These are phyloP conservation scores for Solanum etuberosum DNA, from an alignment of 257 asterid species.

Conservation along the genomic window DNA sequence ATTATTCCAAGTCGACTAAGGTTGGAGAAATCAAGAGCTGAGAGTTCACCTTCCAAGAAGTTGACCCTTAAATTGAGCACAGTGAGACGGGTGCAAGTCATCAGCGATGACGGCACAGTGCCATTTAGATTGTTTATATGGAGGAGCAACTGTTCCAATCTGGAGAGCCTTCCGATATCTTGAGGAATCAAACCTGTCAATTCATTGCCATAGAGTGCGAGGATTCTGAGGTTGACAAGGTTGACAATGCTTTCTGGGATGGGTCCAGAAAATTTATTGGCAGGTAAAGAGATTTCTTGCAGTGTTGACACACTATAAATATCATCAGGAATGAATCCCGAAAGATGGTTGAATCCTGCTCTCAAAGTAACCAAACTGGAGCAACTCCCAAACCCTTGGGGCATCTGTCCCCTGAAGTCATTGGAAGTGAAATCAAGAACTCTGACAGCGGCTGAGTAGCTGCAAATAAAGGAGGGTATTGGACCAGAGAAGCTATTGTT, in stretches of 20 bases:
- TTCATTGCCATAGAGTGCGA: conserved; percentile 47
- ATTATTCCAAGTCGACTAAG: conserved; percentile 38
- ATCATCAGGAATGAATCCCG: conserved; percentile 55
- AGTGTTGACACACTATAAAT: conserved; percentile 33
- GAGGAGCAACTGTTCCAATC: conserved; percentile 57
- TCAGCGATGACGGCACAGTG: conserved; percentile 59
- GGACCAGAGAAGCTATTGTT: conserved; percentile 68
- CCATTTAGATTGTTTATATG: conserved; percentile 69
- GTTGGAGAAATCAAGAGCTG: conserved; percentile 60
- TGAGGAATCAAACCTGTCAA: conserved; percentile 57
- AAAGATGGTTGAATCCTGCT: conserved; percentile 59
- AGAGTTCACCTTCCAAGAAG: conserved; percentile 59
- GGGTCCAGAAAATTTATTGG: conserved; percentile 52
- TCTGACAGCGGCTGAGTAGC: conserved; percentile 26
- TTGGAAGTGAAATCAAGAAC: conserved; percentile 66
- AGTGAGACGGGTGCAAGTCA: conserved; percentile 54
- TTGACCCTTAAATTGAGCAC: conserved; percentile 67
- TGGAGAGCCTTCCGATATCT: conserved; percentile 50
- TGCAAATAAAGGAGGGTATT: conserved; percentile 47
- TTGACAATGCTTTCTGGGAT: conserved; percentile 35
- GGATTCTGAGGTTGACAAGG: conserved; percentile 46
- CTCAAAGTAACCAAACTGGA: conserved; percentile 35
- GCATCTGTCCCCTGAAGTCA: conserved; percentile 47
- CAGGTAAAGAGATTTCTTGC: conserved; percentile 60
- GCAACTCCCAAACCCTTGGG: conserved; percentile 44